phyloP scores from a whole-genome alignment of 2,329 filamentous ascomycete genomes.

The Graphiopsis chlorocephala region DNA sequence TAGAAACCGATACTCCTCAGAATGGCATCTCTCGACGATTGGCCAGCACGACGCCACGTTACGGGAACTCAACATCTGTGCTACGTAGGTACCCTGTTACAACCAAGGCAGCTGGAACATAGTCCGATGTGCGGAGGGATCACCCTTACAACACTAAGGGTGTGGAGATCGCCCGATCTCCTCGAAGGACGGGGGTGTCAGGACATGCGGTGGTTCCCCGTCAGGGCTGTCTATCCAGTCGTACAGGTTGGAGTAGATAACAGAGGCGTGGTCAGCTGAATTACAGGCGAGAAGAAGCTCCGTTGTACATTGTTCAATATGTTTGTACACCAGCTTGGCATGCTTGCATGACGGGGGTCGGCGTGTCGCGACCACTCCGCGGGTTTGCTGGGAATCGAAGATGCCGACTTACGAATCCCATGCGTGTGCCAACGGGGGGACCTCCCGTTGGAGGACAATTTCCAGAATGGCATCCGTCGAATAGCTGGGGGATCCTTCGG shows the following conservation, averaged over 20 bases:
- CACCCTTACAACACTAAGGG: neutral
- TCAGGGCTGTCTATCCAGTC: neutral
- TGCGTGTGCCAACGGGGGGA: neutral
- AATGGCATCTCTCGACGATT: neutral
- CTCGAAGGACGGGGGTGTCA: neutral
- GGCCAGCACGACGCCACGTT: neutral
- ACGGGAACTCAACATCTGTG: neutral
- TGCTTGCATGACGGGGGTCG: neutral
- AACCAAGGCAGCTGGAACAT: conserved; percentile 23
- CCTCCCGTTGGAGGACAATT: neutral
- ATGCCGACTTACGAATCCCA: neutral
- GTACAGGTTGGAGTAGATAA: neutral
- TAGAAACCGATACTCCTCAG: neutral
- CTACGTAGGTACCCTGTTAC: too few relatives aligned
- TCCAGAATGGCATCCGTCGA: neutral
- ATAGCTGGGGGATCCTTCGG: neutral
- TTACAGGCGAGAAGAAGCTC: neutral
- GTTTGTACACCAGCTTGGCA: neutral
- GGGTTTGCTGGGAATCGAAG: neutral
- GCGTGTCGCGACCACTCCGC: neutral
- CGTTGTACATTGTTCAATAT: neutral
- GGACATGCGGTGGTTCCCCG: neutral
- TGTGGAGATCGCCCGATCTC: neutral
- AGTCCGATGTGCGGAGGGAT: conserved; percentile 22
- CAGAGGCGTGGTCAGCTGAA: neutral